Conservation (phyloP, 129 eudicot genomes). For the Flaveria brownii region DNA sequence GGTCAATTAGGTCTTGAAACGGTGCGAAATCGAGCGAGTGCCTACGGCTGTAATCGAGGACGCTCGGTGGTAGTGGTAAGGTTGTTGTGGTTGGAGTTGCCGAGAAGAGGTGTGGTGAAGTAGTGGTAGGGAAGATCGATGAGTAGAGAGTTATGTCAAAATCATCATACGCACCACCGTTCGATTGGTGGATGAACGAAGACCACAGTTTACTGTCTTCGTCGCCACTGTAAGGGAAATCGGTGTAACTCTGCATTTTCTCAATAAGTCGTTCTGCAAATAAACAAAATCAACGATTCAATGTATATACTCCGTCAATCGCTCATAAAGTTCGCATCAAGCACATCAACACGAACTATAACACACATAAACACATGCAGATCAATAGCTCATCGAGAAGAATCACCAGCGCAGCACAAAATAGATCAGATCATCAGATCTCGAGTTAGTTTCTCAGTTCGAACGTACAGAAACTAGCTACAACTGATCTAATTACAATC, state of each 20-base stretch:
- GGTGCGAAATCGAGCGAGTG: conserved; percentile 40
- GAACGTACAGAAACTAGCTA: background rate
- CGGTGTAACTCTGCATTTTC: conserved; percentile 54
- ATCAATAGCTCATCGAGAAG: background rate
- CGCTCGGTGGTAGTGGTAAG: conserved; percentile 30
- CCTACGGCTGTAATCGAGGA: conserved; percentile 30
- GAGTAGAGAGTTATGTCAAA: conserved; percentile 40
- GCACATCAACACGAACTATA: background rate
- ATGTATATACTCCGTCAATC: conserved; percentile 8
- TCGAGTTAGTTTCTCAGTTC: conserved; percentile 4
- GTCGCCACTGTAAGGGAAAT: conserved; percentile 33
- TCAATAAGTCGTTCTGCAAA: conserved; percentile 27
- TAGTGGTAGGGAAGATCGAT: conserved; percentile 39
- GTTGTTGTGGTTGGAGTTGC: conserved; percentile 30
- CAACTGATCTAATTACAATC: conserved; percentile 14
- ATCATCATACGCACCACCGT: conserved; percentile 35
- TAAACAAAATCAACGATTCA: conserved; percentile 9
- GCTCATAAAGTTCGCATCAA: background rate
- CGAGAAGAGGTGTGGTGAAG: conserved; percentile 25
- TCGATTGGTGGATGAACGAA: conserved; percentile 36
- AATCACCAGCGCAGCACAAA: background rate
- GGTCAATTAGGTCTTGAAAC: conserved; percentile 58
- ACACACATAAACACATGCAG: background rate
- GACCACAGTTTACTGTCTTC: conserved; percentile 36
- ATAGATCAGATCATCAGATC: conserved; percentile 13